Base-by-base conservation (phyloP, 2,329 filamentous ascomycete species). In the Achaetomium macrosporum region DNA sequence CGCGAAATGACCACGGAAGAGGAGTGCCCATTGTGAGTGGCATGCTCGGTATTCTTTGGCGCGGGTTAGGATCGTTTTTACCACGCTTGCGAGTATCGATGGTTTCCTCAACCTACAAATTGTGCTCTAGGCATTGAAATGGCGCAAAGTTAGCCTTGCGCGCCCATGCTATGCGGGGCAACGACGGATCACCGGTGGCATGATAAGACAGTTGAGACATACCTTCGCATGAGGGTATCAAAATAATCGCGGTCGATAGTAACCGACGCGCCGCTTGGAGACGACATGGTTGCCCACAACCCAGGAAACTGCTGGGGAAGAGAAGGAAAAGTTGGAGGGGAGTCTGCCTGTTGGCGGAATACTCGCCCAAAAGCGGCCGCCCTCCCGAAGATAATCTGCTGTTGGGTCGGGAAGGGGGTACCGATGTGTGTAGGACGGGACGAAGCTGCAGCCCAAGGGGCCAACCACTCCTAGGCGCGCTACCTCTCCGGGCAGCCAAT, bases 191-290 rank as follows among this genome's bases (percentile, higher is more conserved):
- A n/a, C 42, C 20, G 39, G n/a, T 12, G 30, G 43, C n/a, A 31
- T 25, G 40, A 36, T 39, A 42, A 39, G 12, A 16, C 15, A 31
- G 17, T 8, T 7, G 20, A 7, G 30, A 52, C 35, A 8, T 15
- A 86, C 84, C 80, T 78, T 64, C 77, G 75, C 49, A 84, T 64
- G 43, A 86, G 71, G 53, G 80, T 78, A 61, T 85, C 77, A 60
- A 85, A 80, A 68, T 85, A 80, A 46, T 69, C 66, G 63, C 76
- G 81, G 57, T 81, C 79, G 58, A 85, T 75, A 10, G 80, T 83
- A 47, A 85, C 76, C 43, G 50, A 49, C 25, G 46, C n/a, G 41
- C 52, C 42, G 37, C 13, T 42, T 16, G 47, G 57, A 37, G 55
- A 56, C 59, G 54, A 50, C 60, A 61, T 61, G 12, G 19, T 47